Percentiles rank a stretch among this genome's conserved stretches.
These are phyloP conservation scores for Spergularia bocconei DNA, from an alignment of 148 eudicot species.

Conservation along the genomic window DNA sequence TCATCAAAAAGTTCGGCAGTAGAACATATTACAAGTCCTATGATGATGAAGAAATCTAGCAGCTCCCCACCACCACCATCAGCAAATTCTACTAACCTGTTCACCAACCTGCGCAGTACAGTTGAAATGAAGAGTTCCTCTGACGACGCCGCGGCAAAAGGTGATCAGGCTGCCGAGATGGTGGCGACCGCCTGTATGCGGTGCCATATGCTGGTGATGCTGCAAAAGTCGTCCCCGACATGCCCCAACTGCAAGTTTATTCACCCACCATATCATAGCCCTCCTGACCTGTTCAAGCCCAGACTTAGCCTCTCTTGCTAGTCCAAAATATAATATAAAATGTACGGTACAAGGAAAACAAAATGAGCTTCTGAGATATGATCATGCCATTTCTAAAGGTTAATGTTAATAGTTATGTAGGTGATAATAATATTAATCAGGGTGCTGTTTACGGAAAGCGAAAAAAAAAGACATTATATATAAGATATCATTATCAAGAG, in stretches of 20 bases:
- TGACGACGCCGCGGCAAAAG: background rate
- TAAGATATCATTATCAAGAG: constrained; percentile 8
- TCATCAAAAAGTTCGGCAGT: constrained; percentile 20
- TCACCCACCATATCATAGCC: constrained; percentile 59
- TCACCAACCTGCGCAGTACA: constrained; percentile 1
- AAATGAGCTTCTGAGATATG: constrained; percentile 16
- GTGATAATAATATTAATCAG: constrained; percentile 13
- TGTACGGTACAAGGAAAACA: constrained; percentile 6
- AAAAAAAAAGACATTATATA: background rate
- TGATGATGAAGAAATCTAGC: constrained; percentile 16
- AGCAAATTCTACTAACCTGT: constrained; percentile 5
- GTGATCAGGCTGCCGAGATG: constrained; percentile 44
- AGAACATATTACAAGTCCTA: background rate
- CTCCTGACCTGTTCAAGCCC: constrained; percentile 41
- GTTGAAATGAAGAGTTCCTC: constrained; percentile 10
- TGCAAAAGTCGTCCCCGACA: constrained; percentile 75
- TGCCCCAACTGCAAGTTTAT: constrained; percentile 93
- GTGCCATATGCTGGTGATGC: constrained; percentile 92
- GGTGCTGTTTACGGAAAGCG: background rate
- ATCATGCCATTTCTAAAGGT: constrained; percentile 16
- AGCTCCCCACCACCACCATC: constrained; percentile 15
- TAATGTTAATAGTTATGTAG: constrained; percentile 28
- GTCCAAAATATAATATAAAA: background rate
- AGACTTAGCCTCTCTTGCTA: constrained; percentile 59
- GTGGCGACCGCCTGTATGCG: constrained; percentile 73